A percentile compares a stretch with the other conserved stretches of the same genome.
Conservation (phyloP, 176 grass and related monocot species). For the Aegilops sharonensis region DNA sequence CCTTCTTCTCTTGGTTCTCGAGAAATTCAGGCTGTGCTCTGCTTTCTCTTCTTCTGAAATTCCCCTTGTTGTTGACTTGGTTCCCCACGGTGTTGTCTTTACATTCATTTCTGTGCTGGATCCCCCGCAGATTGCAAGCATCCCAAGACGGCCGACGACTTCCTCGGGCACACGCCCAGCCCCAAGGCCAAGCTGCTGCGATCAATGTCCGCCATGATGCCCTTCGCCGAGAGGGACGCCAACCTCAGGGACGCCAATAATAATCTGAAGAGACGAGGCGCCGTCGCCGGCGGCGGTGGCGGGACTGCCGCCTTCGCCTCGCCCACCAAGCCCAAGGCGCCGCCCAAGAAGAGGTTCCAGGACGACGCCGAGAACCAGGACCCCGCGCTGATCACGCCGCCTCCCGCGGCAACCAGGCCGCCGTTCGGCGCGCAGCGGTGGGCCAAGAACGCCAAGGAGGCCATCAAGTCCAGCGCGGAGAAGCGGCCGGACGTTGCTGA, state of each 20-base stretch:
- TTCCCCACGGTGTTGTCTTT: no score
- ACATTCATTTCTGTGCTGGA: no score
- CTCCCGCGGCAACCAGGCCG: conserved; percentile 30
- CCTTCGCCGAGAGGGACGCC: conserved; percentile 60
- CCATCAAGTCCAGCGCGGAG: conserved; percentile 77
- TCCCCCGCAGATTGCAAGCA: conserved; percentile 75
- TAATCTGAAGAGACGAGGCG: conserved; percentile 66
- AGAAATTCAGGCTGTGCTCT: not conserved
- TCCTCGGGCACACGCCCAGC: conserved; percentile 56
- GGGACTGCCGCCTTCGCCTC: conserved; percentile 26
- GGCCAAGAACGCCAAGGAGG: conserved; percentile 66
- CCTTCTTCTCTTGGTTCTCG: not conserved
- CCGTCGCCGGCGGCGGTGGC: conserved; percentile 24
- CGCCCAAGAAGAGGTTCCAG: conserved; percentile 54
- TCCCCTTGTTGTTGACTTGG: no score
- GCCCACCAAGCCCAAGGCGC: conserved; percentile 41
- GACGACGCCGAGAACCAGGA: conserved; percentile 86
- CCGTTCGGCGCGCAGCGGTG: conserved; percentile 54
- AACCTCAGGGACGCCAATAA: conserved; percentile 59
- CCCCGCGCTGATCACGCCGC: conserved; percentile 57
- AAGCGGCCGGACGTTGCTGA: conserved; percentile 45
- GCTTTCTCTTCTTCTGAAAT: not conserved
- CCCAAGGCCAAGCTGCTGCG: conserved; percentile 80
- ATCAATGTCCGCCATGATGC: conserved; percentile 71
- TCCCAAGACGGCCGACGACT: conserved; percentile 72